Evolutionary conservation across 2,329 filamentous ascomycete genomes (phyloP).

Genomic region (Sclerotinia nivalis): DNA sequence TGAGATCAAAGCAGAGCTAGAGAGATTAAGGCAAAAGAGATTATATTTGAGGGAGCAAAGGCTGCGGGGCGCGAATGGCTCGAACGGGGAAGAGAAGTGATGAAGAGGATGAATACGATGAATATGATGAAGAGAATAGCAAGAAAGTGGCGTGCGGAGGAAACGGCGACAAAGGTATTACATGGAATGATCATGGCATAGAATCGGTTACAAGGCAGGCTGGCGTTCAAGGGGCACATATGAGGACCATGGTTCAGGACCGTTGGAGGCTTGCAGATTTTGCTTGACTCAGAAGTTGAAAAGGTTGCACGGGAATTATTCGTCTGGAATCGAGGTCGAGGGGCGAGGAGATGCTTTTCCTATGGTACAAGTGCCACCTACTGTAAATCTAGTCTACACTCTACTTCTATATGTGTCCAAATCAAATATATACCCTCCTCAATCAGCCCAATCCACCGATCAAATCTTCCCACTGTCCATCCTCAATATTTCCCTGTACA

Average conservation of each 20-base stretch:
- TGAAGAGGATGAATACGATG: background rate
- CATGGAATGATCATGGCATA: background rate
- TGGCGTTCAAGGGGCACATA: constrained; percentile 4
- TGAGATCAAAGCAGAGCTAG: constrained; percentile 73
- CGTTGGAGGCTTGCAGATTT: background rate
- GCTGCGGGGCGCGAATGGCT: constrained; percentile 33
- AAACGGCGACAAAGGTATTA: background rate
- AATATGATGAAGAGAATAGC: background rate
- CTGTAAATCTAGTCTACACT: constrained; percentile 12
- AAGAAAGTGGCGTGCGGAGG: background rate
- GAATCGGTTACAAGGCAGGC: constrained; percentile 2
- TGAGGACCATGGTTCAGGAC: background rate
- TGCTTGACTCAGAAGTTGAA: background rate
- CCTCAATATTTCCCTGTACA: constrained; percentile 50
- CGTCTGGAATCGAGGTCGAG: background rate
- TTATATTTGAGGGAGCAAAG: constrained; percentile 42
- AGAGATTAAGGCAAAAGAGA: constrained; percentile 38
- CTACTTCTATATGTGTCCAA: constrained; percentile 27
- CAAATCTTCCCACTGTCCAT: constrained; percentile 57
- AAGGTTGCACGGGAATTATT: background rate
- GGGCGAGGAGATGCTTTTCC: background rate
- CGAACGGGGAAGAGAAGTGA: constrained; percentile 21
- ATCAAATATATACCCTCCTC: constrained; percentile 29
- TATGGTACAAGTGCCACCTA: background rate
- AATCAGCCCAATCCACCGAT: constrained; percentile 53